Evolutionary conservation across 2,329 filamentous ascomycete genomes (phyloP).

Genomic region (Colletotrichum lupini): DNA sequence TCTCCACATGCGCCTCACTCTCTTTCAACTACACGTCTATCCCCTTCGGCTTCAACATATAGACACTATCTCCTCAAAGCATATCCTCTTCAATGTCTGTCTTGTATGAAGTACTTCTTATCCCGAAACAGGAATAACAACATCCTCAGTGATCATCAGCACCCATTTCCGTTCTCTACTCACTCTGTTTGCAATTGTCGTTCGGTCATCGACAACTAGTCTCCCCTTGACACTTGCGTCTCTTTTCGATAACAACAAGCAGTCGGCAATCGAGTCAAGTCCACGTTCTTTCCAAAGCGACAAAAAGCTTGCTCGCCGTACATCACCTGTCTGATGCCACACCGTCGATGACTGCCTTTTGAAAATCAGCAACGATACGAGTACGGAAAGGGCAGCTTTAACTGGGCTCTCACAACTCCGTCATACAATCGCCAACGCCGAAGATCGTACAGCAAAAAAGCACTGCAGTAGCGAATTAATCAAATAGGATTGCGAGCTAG

Average conservation of each 20-base stretch:
- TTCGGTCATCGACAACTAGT: neutral
- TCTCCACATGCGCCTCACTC: conserved; percentile 12
- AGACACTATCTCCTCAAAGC: neutral
- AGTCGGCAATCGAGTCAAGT: neutral
- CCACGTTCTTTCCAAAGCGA: neutral
- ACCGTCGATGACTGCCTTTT: neutral
- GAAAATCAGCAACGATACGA: neutral
- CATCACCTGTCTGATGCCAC: neutral
- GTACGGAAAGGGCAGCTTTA: neutral
- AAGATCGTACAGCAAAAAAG: neutral
- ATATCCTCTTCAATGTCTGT: neutral
- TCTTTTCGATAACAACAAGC: neutral
- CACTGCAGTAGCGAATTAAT: neutral
- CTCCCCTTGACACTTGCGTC: neutral
- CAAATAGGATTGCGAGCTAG: conserved; percentile 8
- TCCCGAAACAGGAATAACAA: neutral
- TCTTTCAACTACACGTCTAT: conserved; percentile 19
- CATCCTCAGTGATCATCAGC: neutral
- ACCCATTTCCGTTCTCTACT: neutral
- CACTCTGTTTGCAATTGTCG: neutral
- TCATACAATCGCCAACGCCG: neutral
- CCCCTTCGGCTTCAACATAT: neutral
- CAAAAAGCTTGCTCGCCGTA: neutral
- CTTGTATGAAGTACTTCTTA: neutral
- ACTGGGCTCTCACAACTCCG: neutral